These are phyloP conservation scores for Penicillium macrosclerotiorum DNA, from an alignment of 495 filamentous ascomycete species.

Conservation along the genomic window DNA sequence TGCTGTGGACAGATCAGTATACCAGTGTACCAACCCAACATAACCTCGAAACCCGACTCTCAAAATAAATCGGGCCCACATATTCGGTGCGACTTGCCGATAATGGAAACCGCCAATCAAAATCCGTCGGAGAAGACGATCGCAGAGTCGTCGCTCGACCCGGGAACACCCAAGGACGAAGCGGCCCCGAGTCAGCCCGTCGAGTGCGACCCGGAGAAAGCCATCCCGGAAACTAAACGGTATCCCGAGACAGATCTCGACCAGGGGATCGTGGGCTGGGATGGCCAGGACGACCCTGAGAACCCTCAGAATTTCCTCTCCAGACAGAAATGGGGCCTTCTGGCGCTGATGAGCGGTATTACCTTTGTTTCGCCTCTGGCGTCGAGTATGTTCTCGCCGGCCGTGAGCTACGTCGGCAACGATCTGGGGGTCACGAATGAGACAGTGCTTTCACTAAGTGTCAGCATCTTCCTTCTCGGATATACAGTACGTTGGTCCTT, in stretches of 20 bases:
- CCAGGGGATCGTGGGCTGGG: slow-evolving; percentile 14
- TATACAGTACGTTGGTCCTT: slow-evolving; percentile 42
- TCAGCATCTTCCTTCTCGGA: slow-evolving; percentile 59
- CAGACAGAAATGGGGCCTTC: slow-evolving; percentile 37
- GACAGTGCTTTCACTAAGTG: slow-evolving; percentile 48
- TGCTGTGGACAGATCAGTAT: no score
- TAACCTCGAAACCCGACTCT: no score
- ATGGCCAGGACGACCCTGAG: slow-evolving; percentile 53
- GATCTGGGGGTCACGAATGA: slow-evolving; percentile 61
- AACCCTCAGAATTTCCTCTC: slow-evolving; percentile 67
- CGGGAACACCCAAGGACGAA: no score
- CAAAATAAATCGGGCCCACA: no score
- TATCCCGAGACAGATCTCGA: slow-evolving; percentile 11
- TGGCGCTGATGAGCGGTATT: slow-evolving; percentile 35
- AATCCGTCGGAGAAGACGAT: background rate
- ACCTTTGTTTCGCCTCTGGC: slow-evolving; percentile 53
- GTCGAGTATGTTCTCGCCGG: slow-evolving; percentile 72
- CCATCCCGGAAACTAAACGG: background rate
- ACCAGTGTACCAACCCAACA: no score
- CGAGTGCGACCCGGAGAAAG: background rate
- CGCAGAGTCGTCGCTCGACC: slow-evolving; percentile 1
- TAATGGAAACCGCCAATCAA: background rate
- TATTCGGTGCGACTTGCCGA: no score
- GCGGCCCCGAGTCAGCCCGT: no score
- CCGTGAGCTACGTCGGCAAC: slow-evolving; percentile 46